Evolutionary conservation across 129 eudicot genomes (phyloP), one percentile per base, ranked within the genome.

Genomic region (Smallanthus sonchifolius): DNA sequence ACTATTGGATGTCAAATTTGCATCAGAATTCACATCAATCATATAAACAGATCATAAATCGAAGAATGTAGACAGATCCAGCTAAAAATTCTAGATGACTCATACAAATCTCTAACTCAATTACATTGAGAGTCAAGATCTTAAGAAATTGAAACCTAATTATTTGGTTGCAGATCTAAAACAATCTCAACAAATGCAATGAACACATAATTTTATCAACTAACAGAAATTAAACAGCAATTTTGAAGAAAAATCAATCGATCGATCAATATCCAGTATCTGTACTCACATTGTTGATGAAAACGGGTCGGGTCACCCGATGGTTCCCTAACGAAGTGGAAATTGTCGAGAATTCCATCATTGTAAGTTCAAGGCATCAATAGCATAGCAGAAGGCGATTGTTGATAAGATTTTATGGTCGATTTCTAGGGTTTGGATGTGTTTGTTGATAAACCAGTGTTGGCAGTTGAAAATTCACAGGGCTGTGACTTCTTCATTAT

Each of bases 381-480:
- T 14, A 13, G 64, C 64, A 11, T 10, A 57, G 57, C n/a, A 32
- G 43, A 13, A 13, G 67, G 20, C 14, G 24, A 61, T 61, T 6
- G 15, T 61, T 61, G 67, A 61, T 61, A 5, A 34, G 67, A 61
- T 34, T 61, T 34, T 32, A 20, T 61, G 13, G 43, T 34, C 10
- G 10, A 61, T 61, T 34, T 61, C 24, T 61, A 61, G 67, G 67
- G 67, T 61, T 61, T 54, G 61, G 61, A 54, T 54, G 9, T 54
- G 34, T 54, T 24, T 61, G 65, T 60, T 61, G 67, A 61, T 61
- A 34, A 61, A 61, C 67, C 39, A 34, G 42, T 14, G 40, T 34
- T 34, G 67, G 43, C 67, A 61, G 67, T 61, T 61, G 42, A 60
- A 60, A 10, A 57, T 57, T 57, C 16, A 4, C 10, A 61, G 20